A percentile compares a stretch with the other conserved stretches of the same genome.
phyloP scores from a whole-genome alignment of 2,329 filamentous ascomycete species.

The Botryotinia calthae region DNA sequence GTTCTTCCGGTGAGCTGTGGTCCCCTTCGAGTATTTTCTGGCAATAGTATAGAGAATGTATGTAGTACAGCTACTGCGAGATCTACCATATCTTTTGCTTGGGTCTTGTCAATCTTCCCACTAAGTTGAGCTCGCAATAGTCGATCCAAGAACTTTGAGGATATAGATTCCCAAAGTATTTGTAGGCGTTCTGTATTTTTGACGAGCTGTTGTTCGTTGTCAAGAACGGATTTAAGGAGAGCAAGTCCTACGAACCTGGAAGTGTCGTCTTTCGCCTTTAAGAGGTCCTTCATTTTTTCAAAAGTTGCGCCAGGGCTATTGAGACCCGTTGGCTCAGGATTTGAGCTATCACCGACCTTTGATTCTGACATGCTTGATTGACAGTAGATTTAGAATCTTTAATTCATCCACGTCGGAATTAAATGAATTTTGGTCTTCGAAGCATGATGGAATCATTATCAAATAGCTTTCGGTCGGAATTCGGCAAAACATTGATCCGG shows the following conservation, averaged over 20 bases:
- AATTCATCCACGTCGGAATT: background rate
- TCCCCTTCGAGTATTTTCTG: conserved; percentile 46
- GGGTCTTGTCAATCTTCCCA: conserved; percentile 39
- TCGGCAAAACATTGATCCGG: conserved; percentile 9
- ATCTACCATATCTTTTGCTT: conserved; percentile 60
- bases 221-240: conserved; percentile 63
- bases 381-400: background rate
- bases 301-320: conserved; percentile 36
- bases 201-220: conserved; percentile 54
- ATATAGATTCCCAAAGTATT: conserved; percentile 58
- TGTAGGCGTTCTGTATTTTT: conserved; percentile 47
- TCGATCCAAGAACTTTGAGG: conserved; percentile 62
- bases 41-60: conserved; percentile 58
- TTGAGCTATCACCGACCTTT: background rate
- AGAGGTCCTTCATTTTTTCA: conserved; percentile 53
- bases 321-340: conserved; percentile 9
- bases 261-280: conserved; percentile 62
- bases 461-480: background rate
- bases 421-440: background rate
- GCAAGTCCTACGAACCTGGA: conserved; percentile 66
- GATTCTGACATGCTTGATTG: conserved; percentile 4
- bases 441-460: background rate
- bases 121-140: conserved; percentile 54
- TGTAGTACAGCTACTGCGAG: conserved; percentile 62
- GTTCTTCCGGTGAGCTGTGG: conserved; percentile 52